phyloP scores from a whole-genome alignment of 805 yeast species.

The Pichia kluyveri region DNA sequence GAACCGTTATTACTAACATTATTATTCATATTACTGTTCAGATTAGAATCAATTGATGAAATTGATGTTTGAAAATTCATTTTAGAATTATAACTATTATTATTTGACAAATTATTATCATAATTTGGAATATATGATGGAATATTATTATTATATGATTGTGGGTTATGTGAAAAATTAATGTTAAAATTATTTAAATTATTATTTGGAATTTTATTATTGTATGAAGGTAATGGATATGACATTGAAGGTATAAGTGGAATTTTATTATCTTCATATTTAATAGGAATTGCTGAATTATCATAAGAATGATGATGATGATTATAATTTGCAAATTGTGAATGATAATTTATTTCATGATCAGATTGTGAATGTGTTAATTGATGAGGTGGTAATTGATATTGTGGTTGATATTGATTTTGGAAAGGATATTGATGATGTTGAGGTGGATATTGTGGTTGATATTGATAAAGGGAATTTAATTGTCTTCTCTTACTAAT shows the following conservation, averaged over 20 bases:
- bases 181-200: too few relatives aligned
- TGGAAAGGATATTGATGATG: background rate
- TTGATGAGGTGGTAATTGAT: background rate
- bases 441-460: background rate
- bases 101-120: background rate
- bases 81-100: background rate
- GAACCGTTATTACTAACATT: too few relatives aligned
- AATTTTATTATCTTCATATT: background rate
- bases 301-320: background rate
- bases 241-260: background rate
- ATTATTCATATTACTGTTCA: too few relatives aligned
- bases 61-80: background rate
- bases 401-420: background rate
- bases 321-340: too few relatives aligned
- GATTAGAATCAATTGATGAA: background rate
- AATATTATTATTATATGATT: background rate
- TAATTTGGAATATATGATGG: background rate
- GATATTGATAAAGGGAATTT: constrained; percentile 7
- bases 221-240: background rate
- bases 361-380: too few relatives aligned
- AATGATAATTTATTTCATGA: too few relatives aligned
- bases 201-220: background rate
- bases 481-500: constrained; percentile 3
- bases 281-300: background rate
- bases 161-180: too few relatives aligned